A percentile compares a stretch with the other conserved stretches of the same genome.
These are phyloP conservation scores for Nematodospora anomalae DNA, from an alignment of 1,139 yeast species.

Conservation along the genomic window DNA sequence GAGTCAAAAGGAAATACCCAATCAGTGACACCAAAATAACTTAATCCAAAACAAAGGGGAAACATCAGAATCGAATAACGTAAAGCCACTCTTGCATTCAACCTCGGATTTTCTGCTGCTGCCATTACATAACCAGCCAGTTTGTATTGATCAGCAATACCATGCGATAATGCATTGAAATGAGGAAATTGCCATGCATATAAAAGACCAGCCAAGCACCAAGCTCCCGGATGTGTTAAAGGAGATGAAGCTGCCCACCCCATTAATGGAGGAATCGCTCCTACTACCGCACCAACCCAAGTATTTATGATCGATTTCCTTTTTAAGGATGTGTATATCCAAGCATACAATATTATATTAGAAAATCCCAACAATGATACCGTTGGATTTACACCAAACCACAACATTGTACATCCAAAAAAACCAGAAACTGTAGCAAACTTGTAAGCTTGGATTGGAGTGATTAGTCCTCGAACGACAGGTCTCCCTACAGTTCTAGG, in stretches of 20 bases:
- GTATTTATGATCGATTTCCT: slow-evolving; percentile 84
- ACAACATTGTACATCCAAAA: slow-evolving; percentile 67
- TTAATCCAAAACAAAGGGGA: slow-evolving; percentile 83
- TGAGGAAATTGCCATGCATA: slow-evolving; percentile 99
- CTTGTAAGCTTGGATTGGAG: slow-evolving; percentile 71
- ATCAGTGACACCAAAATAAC: slow-evolving; percentile 81
- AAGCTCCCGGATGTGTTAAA: slow-evolving; percentile 82
- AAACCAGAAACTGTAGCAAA: slow-evolving; percentile 79
- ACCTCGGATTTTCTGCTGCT: slow-evolving; percentile 85
- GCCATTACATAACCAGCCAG: slow-evolving; percentile 96
- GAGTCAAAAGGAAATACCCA: slow-evolving; percentile 79
- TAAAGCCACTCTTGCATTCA: slow-evolving; percentile 91
- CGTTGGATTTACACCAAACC: slow-evolving; percentile 79
- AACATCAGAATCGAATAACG: slow-evolving; percentile 88
- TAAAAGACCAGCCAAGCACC: slow-evolving; percentile 87
- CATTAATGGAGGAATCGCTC: slow-evolving; percentile 98
- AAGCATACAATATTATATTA: slow-evolving; percentile 80
- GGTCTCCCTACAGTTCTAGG: slow-evolving; percentile 88
- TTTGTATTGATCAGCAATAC: slow-evolving; percentile 82
- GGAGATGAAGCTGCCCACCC: slow-evolving; percentile 98
- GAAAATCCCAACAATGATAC: slow-evolving; percentile 77
- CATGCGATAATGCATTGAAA: slow-evolving; percentile 88
- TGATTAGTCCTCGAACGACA: slow-evolving; percentile 78
- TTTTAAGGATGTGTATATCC: slow-evolving; percentile 89
- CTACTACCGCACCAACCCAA: slow-evolving; percentile 98